A percentile compares a stretch with the other conserved stretches of the same genome.
These are phyloP conservation scores for Platanthera zijinensis DNA, from an alignment of 106 monocot species.

Conservation along the genomic window DNA sequence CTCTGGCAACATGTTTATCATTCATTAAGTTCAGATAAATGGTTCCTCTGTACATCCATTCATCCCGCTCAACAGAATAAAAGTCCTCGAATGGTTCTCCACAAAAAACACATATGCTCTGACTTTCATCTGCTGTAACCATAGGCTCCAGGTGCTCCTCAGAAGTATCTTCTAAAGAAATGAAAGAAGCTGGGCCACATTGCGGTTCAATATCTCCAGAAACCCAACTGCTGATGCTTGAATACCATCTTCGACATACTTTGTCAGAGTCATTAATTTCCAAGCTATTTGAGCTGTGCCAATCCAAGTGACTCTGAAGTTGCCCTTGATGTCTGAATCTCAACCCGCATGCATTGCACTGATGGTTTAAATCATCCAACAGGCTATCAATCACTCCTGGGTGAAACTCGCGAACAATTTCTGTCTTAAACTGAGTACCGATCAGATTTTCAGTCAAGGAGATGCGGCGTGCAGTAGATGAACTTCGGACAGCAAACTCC, in stretches of 20 bases:
- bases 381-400: conserved; percentile 48
- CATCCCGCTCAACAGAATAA: conserved; percentile 52
- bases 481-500: conserved; percentile 9
- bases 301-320: conserved; percentile 44
- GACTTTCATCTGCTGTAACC: conserved; percentile 91
- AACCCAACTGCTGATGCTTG: conserved; percentile 24
- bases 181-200: conserved; percentile 2
- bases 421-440: conserved; percentile 62
- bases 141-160: conserved; percentile 37
- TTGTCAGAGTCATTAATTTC: conserved; percentile 11
- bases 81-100: conserved; percentile 88
- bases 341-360: conserved; percentile 55
- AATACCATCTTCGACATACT: conserved; percentile 54
- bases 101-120: conserved; percentile 77
- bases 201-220: conserved; percentile 4
- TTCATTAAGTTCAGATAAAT: conserved; percentile 37
- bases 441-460: conserved; percentile 22
- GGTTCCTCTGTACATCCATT: conserved; percentile 90
- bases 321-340: conserved; percentile 44
- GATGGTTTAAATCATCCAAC: conserved; percentile 54
- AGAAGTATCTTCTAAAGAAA: conserved; percentile 7
- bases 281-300: conserved; percentile 32
- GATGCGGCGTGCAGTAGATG: conserved; percentile 7
- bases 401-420: conserved; percentile 56
- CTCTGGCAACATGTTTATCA: conserved; percentile 4